Evolutionary conservation across 1,284 basidiomycete species (phyloP).

Genomic region (Tremellales sp.): DNA sequence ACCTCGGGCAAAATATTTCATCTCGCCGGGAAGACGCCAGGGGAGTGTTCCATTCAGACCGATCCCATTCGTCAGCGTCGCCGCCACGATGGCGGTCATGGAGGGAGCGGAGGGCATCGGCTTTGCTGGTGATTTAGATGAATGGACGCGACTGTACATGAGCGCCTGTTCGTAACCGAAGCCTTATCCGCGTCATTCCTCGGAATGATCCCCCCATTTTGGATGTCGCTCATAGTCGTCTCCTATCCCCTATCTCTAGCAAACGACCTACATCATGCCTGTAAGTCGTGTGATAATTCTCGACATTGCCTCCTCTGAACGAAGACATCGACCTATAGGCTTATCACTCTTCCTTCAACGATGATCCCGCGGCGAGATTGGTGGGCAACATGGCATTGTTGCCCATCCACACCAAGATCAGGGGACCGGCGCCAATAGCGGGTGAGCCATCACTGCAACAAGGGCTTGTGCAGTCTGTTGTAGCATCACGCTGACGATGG

Average conservation of each 20-base stretch:
- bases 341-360: slow-evolving; percentile 94
- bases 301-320: slow-evolving; percentile 2
- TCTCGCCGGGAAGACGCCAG: slow-evolving; percentile 85
- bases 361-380: slow-evolving; percentile 71
- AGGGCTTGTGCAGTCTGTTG: slow-evolving; percentile 1
- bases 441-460: slow-evolving; percentile 54
- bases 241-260: not conserved
- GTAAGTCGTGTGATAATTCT: slow-evolving; percentile 10
- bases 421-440: slow-evolving; percentile 77
- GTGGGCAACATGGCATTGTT: slow-evolving; percentile 89
- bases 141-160: no score
- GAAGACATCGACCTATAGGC: slow-evolving; percentile 57
- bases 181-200: no score
- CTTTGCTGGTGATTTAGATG: not conserved
- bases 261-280: slow-evolving; percentile 19
- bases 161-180: no score
- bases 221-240: no score
- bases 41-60: slow-evolving; percentile 71
- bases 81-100: slow-evolving; percentile 88
- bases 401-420: slow-evolving; percentile 84
- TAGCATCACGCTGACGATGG: not conserved
- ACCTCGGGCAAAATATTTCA: slow-evolving; percentile 84
- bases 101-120: slow-evolving; percentile 13
- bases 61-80: slow-evolving; percentile 82
- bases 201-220: no score